Evolutionary conservation across 2,329 filamentous ascomycete species (phyloP).

Genomic region (Phyllosticta citriasiana): DNA sequence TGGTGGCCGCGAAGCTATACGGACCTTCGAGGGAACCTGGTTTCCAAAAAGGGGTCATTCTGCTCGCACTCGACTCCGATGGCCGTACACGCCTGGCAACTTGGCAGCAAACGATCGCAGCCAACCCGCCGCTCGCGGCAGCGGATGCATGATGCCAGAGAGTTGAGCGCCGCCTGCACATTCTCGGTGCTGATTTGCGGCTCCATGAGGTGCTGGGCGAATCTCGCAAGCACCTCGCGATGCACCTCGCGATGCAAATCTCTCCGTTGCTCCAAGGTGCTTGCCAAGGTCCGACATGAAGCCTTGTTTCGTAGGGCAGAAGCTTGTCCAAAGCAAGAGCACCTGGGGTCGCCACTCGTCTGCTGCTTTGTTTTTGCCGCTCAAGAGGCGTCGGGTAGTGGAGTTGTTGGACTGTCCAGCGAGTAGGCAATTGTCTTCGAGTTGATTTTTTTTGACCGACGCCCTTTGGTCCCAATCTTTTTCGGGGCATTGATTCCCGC

Average conservation of each 20-base stretch:
- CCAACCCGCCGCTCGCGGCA: conserved; percentile 10
- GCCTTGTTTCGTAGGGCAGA: background rate
- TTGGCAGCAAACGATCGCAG: conserved; percentile 10
- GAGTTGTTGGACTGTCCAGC: too few species aligned
- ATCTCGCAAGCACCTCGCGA: background rate
- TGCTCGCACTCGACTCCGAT: conserved; percentile 6
- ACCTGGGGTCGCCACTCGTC: background rate
- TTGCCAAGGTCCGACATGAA: background rate
- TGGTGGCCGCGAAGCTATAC: background rate
- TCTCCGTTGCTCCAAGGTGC: background rate
- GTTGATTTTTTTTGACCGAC: too few species aligned
- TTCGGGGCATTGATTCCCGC: background rate
- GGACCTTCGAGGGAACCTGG: conserved; percentile 8
- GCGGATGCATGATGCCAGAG: conserved; percentile 10
- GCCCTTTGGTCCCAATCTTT: background rate
- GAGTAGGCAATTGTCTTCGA: background rate
- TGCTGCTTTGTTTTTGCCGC: background rate
- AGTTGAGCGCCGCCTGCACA: conserved; percentile 8
- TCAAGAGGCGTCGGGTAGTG: background rate
- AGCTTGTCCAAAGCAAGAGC: background rate
- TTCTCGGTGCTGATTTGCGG: conserved; percentile 7
- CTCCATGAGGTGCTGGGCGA: background rate
- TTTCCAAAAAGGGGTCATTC: conserved; percentile 7
- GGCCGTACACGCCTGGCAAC: conserved; percentile 8
- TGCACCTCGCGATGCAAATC: background rate